Evolutionary conservation across 1,284 basidiomycete species (phyloP), one percentile per base, ranked within the genome.

Genomic region (Austroboletus sp.): DNA sequence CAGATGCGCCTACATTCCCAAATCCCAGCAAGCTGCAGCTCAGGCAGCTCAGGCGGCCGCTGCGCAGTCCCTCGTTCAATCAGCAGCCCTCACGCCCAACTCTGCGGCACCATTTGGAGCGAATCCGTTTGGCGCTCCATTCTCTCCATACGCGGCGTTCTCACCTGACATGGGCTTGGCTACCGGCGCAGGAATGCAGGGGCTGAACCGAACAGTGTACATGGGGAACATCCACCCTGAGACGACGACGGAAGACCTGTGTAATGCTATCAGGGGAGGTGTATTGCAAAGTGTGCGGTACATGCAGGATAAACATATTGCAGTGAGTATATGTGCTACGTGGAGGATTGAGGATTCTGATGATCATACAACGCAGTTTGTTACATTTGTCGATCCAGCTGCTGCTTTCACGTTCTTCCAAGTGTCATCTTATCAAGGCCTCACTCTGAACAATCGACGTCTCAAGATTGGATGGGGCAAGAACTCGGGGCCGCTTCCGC

Each of bases 381-480:
- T 92, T 48, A 93, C 88, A 6, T 95, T 94, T 63, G 82, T 92
- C 52, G 89, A 94, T 60, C 85, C 90, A 12, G 82, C 82, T 1
- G 87, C 89, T 42, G 91, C 93, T 3, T 85, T 90, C 57, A 86
- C 86, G 12, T 95, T 97, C 74, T 91, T 82, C 78, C 87, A 93
- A 61, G 83, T 89, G 32, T 89, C 90, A 9, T 83, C 85, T 2
- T 85, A 82, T 63, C 85, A 91, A 60, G 90, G 91, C 9, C 72
- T 97, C 48, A 89, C 85, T 17, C 74, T 96, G 53, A 91, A 90
- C 71, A 89, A 90, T 66, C 84, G 92, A 41, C 81, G 90, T 15
- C 76, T 96, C 49, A 95, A 95, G 72, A 81, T 95, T 54, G 91
- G 92, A 38, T 97, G 93, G 93, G 93, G 92, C 53, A 93, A 92